Evolutionary conservation across 2,329 filamentous ascomycete genomes (phyloP), one percentile per base, ranked within the genome.

Genomic region (Zasmidium citrigriseum): DNA sequence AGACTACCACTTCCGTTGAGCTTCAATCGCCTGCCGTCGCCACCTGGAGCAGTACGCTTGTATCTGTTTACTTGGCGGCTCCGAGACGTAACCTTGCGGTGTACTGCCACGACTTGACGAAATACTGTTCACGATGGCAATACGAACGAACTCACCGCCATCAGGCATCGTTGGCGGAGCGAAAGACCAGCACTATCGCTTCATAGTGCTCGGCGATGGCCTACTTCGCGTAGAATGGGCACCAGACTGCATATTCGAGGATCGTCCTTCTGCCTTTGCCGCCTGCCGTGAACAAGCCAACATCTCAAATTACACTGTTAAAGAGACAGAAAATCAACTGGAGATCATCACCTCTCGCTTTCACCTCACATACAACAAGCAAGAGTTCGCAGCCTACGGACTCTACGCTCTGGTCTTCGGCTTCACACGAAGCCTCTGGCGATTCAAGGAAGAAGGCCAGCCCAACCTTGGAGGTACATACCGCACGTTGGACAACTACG

Each of bases 151-250:
- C 7, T 29, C 27, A 14, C 27, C 27, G 14, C 27, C 7, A 29
- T 7, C 27, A 7, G 14, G 27, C 27, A 14, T 29, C 14, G 27
- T 29, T 29, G 27, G 27, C 14, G 27, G 27, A 7, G 27, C 7
- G 27, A 29, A 29, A 29, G 27, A 29, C 27, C 27, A 29, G 27
- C 27, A 81, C 49, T 87, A 83, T 70, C 82, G 85, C 54, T 87
- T 88, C 68, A 86, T 82, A 9, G 63, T 88, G 48, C 75, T 88
- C 49, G 80, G 78, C 10, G 80, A 85, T 52, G 76, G 80, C 1
- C 74, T 87, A 1, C 62, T 88, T 24, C 82, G 86, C 27, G 86
- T 83, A 61, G 85, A 88, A 72, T 88, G 83, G 83, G 80, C 85
- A 0, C 74, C 78, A 11, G 84, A 88, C 61, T 79, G 81, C 50